These are phyloP conservation scores for Jaltomata sinuosa DNA, from an alignment of 257 asterid species.

Conservation along the genomic window DNA sequence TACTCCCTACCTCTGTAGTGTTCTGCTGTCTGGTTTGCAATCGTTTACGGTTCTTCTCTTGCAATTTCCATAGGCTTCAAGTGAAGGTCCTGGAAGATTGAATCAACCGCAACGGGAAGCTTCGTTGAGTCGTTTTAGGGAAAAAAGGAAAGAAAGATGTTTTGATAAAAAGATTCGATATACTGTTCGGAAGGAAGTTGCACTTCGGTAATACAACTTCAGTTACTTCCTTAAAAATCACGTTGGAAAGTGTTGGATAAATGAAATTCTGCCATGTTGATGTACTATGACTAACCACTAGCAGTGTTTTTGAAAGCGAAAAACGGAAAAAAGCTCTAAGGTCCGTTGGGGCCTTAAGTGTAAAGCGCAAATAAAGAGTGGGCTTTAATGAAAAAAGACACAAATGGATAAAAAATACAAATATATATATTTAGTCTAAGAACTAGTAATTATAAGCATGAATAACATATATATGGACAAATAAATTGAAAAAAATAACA, in stretches of 20 bases:
- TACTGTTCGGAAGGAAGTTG: constrained; percentile 79
- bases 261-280: neutral
- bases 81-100: constrained; percentile 20
- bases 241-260: neutral
- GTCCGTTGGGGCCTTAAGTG: too few species aligned
- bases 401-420: too few species aligned
- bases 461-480: too few species aligned
- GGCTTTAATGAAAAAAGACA: too few species aligned
- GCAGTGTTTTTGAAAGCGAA: too few species aligned
- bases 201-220: constrained; percentile 34
- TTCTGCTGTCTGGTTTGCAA: neutral
- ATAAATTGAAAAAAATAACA: too few species aligned
- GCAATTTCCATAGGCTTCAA: neutral
- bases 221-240: neutral
- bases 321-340: too few species aligned
- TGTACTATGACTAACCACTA: neutral
- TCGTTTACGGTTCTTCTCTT: neutral
- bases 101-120: constrained; percentile 62
- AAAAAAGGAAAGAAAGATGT: constrained; percentile 69
- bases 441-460: too few species aligned
- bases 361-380: too few species aligned
- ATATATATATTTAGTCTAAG: too few species aligned
- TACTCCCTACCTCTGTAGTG: neutral
- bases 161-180: constrained; percentile 78
- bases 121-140: constrained; percentile 60